Conservation (phyloP, 495 filamentous ascomycete species). For the Cercophora sp. region DNA sequence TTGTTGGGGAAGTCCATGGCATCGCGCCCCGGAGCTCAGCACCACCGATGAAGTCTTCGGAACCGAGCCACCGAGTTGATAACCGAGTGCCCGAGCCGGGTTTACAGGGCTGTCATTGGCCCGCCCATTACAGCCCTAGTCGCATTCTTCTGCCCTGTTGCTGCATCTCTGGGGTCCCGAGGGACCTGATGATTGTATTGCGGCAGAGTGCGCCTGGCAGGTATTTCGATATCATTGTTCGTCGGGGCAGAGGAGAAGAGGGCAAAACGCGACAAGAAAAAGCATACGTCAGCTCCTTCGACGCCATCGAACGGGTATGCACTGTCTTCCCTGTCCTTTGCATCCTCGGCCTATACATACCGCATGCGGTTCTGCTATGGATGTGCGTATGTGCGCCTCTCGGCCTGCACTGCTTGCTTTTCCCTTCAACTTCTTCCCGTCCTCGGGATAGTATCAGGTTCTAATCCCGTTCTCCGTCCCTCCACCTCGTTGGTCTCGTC, state of each 20-base stretch:
- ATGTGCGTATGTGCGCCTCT: too few relatives aligned
- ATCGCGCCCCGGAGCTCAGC: not conserved
- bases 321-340: not conserved
- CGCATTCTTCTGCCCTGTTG: not conserved
- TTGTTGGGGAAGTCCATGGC: too few relatives aligned
- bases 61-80: not conserved
- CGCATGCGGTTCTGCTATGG: not conserved
- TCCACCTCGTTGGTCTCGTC: not conserved
- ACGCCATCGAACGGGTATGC: too few relatives aligned
- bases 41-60: slow-evolving; percentile 1
- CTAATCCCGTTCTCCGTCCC: not conserved
- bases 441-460: slow-evolving; percentile 3
- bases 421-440: not conserved
- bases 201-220: not conserved
- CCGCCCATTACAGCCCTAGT: not conserved
- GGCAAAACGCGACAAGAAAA: not conserved
- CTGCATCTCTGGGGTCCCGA: not conserved
- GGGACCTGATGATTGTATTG: not conserved
- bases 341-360: not conserved
- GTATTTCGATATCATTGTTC: slow-evolving; percentile 3
- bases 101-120: slow-evolving; percentile 1
- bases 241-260: not conserved
- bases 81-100: slow-evolving; percentile 5
- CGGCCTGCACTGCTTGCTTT: not conserved
- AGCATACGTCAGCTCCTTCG: slow-evolving; percentile 9